Evolutionary conservation across 1,139 yeast genomes (phyloP).

Genomic region (Geotrichum reessii): DNA sequence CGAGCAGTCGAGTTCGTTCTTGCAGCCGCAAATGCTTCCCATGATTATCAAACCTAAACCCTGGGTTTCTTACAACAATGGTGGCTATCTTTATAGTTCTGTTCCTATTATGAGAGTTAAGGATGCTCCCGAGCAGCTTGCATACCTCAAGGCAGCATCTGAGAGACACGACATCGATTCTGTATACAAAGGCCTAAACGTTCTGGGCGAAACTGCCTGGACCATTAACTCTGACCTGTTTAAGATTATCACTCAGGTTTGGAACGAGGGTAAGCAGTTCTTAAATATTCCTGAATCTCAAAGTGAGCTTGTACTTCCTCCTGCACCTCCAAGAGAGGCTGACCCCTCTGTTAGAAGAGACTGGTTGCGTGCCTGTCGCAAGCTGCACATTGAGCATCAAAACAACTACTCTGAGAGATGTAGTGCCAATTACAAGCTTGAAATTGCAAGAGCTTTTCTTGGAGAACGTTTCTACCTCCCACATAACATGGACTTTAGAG

Average conservation of each 20-base stretch:
- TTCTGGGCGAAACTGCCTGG: slow-evolving; percentile 88
- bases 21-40: slow-evolving; percentile 87
- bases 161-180: slow-evolving; percentile 57
- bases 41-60: slow-evolving; percentile 87
- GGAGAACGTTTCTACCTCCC: slow-evolving; percentile 86
- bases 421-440: slow-evolving; percentile 86
- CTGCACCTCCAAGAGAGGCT: slow-evolving; percentile 52
- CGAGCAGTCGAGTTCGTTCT: slow-evolving; percentile 57
- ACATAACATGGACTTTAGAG: slow-evolving; percentile 78
- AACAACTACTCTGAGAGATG: slow-evolving; percentile 81
- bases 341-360: slow-evolving; percentile 69
- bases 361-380: slow-evolving; percentile 59
- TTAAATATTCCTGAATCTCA: slow-evolving; percentile 67
- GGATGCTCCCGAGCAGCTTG: slow-evolving; percentile 84
- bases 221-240: slow-evolving; percentile 73
- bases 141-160: slow-evolving; percentile 81
- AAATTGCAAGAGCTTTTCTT: slow-evolving; percentile 83
- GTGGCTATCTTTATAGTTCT: slow-evolving; percentile 72
- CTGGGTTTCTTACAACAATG: slow-evolving; percentile 76
- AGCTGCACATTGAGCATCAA: slow-evolving; percentile 54
- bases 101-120: slow-evolving; percentile 65
- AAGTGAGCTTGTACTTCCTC: slow-evolving; percentile 53
- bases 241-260: slow-evolving; percentile 62
- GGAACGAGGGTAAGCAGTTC: slow-evolving; percentile 81
- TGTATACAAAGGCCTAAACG: slow-evolving; percentile 79